A percentile compares a stretch with the other conserved stretches of the same genome.
These are phyloP conservation scores for Diaporthe australafricana DNA, from an alignment of 2,329 filamentous ascomycete species.

Conservation along the genomic window DNA sequence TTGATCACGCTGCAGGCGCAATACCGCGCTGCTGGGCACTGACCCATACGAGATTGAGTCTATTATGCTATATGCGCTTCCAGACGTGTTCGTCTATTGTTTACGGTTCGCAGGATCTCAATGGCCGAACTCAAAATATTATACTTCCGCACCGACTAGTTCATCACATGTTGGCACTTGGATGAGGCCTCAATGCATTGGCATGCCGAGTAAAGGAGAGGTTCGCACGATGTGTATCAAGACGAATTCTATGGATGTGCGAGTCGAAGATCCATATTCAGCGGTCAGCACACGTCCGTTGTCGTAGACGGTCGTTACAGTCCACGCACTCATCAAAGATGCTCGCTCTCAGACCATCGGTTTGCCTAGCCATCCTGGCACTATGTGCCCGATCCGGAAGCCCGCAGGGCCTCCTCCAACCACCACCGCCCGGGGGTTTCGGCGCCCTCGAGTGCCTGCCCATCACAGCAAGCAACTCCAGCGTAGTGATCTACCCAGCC, in stretches of 20 bases:
- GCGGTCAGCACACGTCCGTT: background rate
- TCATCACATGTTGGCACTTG: background rate
- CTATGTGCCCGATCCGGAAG: background rate
- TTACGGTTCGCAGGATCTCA: conserved; percentile 5
- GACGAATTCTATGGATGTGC: no score
- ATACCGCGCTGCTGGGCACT: background rate
- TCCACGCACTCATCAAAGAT: background rate
- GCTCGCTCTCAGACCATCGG: background rate
- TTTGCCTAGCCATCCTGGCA: background rate
- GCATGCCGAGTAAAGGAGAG: background rate
- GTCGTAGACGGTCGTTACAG: no score
- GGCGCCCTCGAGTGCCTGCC: conserved; percentile 6
- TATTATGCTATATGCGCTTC: background rate
- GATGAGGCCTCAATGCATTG: background rate
- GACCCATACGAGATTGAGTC: background rate
- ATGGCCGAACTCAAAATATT: background rate
- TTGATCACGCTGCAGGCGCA: background rate
- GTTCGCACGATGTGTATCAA: background rate
- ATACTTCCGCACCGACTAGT: background rate
- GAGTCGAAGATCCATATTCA: no score
- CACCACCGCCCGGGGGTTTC: background rate
- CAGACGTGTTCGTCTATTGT: conserved; percentile 1
- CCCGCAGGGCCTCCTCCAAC: background rate
- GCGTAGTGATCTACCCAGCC: conserved; percentile 4
- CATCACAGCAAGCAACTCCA: background rate